Percentiles rank a stretch among this genome's conserved stretches.
Conservation (phyloP, 495 filamentous ascomycete genomes). For the Hypoxylon trugodes region DNA sequence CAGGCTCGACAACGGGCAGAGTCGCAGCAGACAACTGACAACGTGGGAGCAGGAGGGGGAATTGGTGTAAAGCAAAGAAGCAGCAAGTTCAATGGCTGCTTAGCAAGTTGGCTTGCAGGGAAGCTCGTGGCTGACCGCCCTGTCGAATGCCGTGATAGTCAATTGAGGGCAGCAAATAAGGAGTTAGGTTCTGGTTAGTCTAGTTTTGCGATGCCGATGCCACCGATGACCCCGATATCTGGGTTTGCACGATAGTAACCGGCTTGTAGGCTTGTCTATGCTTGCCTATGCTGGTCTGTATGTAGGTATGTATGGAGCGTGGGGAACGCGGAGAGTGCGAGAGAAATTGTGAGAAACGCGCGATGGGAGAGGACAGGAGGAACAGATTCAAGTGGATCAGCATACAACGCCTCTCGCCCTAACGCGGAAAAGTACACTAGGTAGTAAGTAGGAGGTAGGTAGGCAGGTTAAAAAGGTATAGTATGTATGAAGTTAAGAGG, state of each 20-base stretch:
- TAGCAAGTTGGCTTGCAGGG: slow-evolving; percentile 41
- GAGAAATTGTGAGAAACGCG: slow-evolving; percentile 27
- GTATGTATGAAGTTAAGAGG: slow-evolving; percentile 11
- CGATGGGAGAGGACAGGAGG: slow-evolving; percentile 24
- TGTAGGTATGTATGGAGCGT: slow-evolving; percentile 34
- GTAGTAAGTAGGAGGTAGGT: too few species aligned
- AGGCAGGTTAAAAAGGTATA: slow-evolving; percentile 6
- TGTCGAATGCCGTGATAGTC: slow-evolving; percentile 43
- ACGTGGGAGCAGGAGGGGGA: slow-evolving; percentile 49
- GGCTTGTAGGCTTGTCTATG: too few species aligned
- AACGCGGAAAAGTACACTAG: too few species aligned
- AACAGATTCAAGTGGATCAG: slow-evolving; percentile 7
- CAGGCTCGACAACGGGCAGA: slow-evolving; percentile 39
- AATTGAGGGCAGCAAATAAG: slow-evolving; percentile 50
- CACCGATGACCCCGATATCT: slow-evolving; percentile 44
- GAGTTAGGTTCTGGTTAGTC: slow-evolving; percentile 35
- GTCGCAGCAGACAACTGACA: slow-evolving; percentile 44
- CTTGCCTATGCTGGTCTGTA: too few species aligned
- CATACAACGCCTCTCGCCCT: slow-evolving; percentile 6
- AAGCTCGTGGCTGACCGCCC: slow-evolving; percentile 44
- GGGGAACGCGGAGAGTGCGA: slow-evolving; percentile 43
- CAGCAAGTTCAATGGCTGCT: slow-evolving; percentile 48
- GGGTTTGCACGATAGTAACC: slow-evolving; percentile 33
- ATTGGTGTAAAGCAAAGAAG: slow-evolving; percentile 35
- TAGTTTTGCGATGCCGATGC: slow-evolving; percentile 45